Conservation (phyloP, 1,139 yeast genomes). For the Scheffersomyces titani region DNA sequence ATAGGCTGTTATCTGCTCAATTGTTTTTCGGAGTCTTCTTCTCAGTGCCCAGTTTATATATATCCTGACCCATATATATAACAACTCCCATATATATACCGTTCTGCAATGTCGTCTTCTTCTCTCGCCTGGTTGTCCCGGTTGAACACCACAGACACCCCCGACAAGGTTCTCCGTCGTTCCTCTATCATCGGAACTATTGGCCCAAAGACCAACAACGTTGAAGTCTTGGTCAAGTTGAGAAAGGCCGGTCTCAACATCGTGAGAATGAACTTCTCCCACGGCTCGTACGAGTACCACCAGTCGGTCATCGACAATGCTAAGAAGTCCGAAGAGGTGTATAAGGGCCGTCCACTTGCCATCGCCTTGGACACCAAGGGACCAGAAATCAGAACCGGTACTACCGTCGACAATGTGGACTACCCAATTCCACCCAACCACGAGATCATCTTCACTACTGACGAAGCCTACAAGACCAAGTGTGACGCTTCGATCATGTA, state of each 20-base stretch:
- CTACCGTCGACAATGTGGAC: constrained; percentile 77
- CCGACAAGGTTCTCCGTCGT: constrained; percentile 86
- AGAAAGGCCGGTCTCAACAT: constrained; percentile 97
- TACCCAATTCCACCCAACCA: constrained; percentile 82
- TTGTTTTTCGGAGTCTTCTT: neutral
- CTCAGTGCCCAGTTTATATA: neutral
- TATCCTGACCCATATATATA: neutral
- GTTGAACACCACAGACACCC: constrained; percentile 75
- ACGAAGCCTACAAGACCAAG: constrained; percentile 69
- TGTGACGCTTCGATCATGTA: constrained; percentile 82
- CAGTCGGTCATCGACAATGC: constrained; percentile 95
- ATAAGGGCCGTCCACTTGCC: constrained; percentile 95
- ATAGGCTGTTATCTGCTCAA: neutral
- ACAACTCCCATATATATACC: neutral
- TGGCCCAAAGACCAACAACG: constrained; percentile 95
- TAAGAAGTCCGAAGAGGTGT: constrained; percentile 86
- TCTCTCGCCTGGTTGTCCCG: constrained; percentile 74
- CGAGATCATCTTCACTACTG: constrained; percentile 92
- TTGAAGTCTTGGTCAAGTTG: constrained; percentile 79
- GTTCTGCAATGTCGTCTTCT: constrained; percentile 22
- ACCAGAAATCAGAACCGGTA: constrained; percentile 99
- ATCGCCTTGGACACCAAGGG: constrained; percentile 99
- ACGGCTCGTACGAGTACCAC: constrained; percentile 96
- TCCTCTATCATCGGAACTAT: constrained; percentile 97
- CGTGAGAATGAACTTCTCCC: constrained; percentile 98